A percentile compares a stretch with the other conserved stretches of the same genome.
These are phyloP conservation scores for Medicago arabica DNA, from an alignment of 306 rosid genomes.

Conservation along the genomic window DNA sequence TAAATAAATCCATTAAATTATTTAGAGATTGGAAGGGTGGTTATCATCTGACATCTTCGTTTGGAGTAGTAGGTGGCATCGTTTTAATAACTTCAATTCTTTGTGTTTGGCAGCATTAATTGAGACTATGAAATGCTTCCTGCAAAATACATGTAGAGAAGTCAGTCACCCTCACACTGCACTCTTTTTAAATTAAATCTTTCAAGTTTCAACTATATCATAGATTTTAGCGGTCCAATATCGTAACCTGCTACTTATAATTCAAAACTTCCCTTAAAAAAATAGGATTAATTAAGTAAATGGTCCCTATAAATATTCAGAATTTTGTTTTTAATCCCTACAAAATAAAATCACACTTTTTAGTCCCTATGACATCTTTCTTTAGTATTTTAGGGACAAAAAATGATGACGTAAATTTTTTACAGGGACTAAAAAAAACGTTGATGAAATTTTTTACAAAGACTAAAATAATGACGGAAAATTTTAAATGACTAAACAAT, in stretches of 20 bases:
- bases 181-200: not conserved
- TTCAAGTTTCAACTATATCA: not conserved
- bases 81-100: constrained; percentile 42
- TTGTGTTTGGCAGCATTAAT: constrained; percentile 23
- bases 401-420: no score
- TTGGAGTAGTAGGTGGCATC: constrained; percentile 49
- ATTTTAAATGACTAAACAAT: no score
- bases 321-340: no score
- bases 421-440: no score
- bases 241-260: not conserved
- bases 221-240: not conserved
- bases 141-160: not conserved
- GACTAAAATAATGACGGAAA: no score
- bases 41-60: constrained; percentile 24
- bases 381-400: no score
- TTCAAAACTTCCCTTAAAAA: no score
- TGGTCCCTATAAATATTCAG: no score
- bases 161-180: not conserved
- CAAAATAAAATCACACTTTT: no score
- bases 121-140: constrained; percentile 25
- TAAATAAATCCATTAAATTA: not conserved
- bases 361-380: no score
- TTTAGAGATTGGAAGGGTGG: not conserved
- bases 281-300: no score
- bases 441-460: no score